Conservation (phyloP, 2,329 filamentous ascomycete genomes). For the Ascochyta fabae region DNA sequence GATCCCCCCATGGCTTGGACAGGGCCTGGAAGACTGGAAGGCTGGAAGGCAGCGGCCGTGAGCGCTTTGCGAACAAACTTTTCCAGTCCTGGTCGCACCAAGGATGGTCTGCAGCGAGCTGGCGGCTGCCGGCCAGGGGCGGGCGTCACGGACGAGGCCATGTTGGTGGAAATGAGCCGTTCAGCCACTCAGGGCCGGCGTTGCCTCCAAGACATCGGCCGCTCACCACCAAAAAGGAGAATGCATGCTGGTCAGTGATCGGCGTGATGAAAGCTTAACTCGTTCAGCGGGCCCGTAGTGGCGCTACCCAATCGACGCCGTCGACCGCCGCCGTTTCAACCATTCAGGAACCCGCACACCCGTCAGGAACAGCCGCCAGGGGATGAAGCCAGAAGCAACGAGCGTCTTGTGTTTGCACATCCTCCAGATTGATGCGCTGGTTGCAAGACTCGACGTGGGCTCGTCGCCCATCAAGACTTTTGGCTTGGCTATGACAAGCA, state of each 20-base stretch:
- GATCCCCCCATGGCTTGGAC: slow-evolving; percentile 13
- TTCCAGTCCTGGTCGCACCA: slow-evolving; percentile 33
- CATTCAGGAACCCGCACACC: slow-evolving; percentile 30
- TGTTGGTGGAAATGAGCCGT: slow-evolving; percentile 7
- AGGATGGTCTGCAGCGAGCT: slow-evolving; percentile 27
- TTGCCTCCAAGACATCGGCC: slow-evolving; percentile 19
- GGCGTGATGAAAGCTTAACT: slow-evolving; percentile 36
- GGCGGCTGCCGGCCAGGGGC: slow-evolving; percentile 27
- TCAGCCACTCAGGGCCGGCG: slow-evolving; percentile 19
- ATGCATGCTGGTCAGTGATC: slow-evolving; percentile 26
- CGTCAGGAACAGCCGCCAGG: slow-evolving; percentile 24
- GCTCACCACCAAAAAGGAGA: slow-evolving; percentile 13
- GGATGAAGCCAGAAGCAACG: slow-evolving; percentile 9
- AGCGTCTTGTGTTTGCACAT: slow-evolving; percentile 16
- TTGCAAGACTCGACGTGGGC: slow-evolving; percentile 1
- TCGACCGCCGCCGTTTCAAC: slow-evolving; percentile 37
- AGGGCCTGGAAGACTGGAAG: slow-evolving; percentile 22
- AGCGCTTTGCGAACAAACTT: slow-evolving; percentile 32
- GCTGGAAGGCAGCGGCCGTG: slow-evolving; percentile 26
- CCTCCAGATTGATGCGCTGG: slow-evolving; percentile 7
- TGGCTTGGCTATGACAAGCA: not conserved
- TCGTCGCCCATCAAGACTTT: not conserved
- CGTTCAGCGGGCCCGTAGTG: slow-evolving; percentile 18
- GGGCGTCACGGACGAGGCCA: slow-evolving; percentile 25
- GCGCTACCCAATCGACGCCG: slow-evolving; percentile 26